These are phyloP conservation scores for Hypoxylon trugodes DNA, from an alignment of 495 filamentous ascomycete genomes.

Conservation along the genomic window DNA sequence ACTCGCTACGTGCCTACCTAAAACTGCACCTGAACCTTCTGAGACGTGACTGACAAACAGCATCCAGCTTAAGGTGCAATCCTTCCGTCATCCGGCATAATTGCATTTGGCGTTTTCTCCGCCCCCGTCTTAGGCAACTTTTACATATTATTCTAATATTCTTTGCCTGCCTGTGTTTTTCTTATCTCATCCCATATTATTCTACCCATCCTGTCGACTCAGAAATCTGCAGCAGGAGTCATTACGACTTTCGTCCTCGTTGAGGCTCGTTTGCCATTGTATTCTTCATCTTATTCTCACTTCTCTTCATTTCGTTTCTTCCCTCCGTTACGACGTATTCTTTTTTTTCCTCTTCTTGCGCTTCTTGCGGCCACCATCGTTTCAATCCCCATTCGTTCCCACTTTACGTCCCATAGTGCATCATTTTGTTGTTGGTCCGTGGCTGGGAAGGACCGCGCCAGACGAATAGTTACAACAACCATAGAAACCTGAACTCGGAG, in stretches of 20 bases:
- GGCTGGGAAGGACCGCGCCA: constrained; percentile 27
- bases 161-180: constrained; percentile 18
- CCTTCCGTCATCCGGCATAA: constrained; percentile 35
- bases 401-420: constrained; percentile 27
- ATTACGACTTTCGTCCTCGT: constrained; percentile 23
- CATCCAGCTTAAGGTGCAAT: constrained; percentile 3
- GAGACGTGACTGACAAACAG: constrained; percentile 5
- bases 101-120: constrained; percentile 18
- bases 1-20: too few species aligned
- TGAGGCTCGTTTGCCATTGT: constrained; percentile 32
- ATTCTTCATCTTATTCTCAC: constrained; percentile 32
- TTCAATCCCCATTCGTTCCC: constrained; percentile 30
- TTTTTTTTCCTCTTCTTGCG: constrained; percentile 16
- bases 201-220: constrained; percentile 16
- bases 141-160: constrained; percentile 13
- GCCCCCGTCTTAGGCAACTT: background rate
- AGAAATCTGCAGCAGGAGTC: constrained; percentile 16
- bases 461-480: constrained; percentile 24
- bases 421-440: constrained; percentile 36
- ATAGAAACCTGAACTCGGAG: constrained; percentile 2
- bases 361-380: constrained; percentile 22
- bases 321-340: background rate
- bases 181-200: background rate
- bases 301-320: background rate
- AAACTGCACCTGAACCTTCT: background rate